Evolutionary conservation across 2,329 filamentous ascomycete species (phyloP), one percentile per base, ranked within the genome.

Genomic region (Diaporthe vexans): DNA sequence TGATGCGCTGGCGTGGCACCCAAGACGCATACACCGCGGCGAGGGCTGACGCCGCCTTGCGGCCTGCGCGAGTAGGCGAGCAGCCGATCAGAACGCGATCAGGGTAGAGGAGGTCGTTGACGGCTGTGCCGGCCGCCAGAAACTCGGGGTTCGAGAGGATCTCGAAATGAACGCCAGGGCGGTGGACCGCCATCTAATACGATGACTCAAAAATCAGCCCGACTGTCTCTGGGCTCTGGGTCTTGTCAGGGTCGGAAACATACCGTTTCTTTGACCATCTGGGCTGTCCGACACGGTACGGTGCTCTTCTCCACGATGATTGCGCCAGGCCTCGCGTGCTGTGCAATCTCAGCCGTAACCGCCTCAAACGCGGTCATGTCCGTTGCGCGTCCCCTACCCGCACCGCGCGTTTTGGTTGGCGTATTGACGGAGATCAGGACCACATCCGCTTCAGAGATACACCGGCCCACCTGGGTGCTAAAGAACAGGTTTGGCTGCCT

Each of bases 241-340:
- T 35, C 21, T 37, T n/a, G 21, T 63, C 48, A 59, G 75, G 73
- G 3, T 35, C 10, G n/a, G 17, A 1, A 61, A 81, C 87, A 82
- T 83, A 94, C 91, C 77, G 91, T 94, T 77, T 92, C 89, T 78
- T 89, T 88, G 52, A 95, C 91, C 43, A 91, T 88, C 77, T 94
- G 88, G 2, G 93, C 92, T 7, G 94, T 95, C 75, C 92, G 87
- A 81, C 92, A 94, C 3, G 94, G 94, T 35, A 95, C 94, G 0
- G 94, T 96, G 73, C 91, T 93, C 85, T 95, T 96, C 85, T 95
- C 94, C 26, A 95, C 94, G 68, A 96, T 90, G 72, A 95, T 94
- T 72, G 92, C 90, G 63, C 91, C 92, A 24, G 88, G 85, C 40
- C 88, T 90, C 4, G 93, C 92, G 76, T 92, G 86, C 77, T 89